Percentiles rank a stretch among this genome's conserved stretches.
Evolutionary conservation across 345 rosid genomes (phyloP).

Genomic region (Arabis alpina): DNA sequence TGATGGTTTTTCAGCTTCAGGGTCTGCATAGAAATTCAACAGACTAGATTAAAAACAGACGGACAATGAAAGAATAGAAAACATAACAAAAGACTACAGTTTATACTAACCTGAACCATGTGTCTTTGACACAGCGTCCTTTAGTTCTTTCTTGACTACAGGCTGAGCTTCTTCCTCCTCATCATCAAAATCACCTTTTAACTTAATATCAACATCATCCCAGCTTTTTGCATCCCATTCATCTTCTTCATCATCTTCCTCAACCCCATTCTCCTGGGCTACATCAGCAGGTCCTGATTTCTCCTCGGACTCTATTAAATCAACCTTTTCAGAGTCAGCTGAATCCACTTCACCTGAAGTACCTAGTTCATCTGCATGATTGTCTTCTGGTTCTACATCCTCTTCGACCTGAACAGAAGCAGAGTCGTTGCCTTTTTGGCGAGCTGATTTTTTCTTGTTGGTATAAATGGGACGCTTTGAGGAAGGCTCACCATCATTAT

Average conservation of each 20-base stretch:
- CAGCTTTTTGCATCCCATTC: conserved; percentile 98
- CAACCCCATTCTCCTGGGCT: conserved; percentile 58
- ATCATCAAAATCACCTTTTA: conserved; percentile 88
- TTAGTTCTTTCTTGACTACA: conserved; percentile 58
- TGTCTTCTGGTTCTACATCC: conserved; percentile 50
- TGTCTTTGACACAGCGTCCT: conserved; percentile 45
- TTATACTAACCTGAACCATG: conserved; percentile 49
- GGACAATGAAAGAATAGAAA: conserved; percentile 4
- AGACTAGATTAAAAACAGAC: conserved; percentile 5
- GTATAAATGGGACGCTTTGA: conserved; percentile 80
- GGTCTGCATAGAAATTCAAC: conserved; percentile 27
- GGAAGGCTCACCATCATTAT: conserved; percentile 54
- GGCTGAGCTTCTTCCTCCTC: conserved; percentile 74
- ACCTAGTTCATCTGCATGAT: conserved; percentile 47
- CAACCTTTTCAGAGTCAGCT: conserved; percentile 53
- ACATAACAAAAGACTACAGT: conserved; percentile 5
- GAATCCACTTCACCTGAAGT: conserved; percentile 48
- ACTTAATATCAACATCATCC: conserved; percentile 81
- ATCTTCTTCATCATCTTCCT: conserved; percentile 80
- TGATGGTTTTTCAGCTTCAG: conserved; percentile 36
- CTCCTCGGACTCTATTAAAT: conserved; percentile 56
- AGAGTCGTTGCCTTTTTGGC: conserved; percentile 63
- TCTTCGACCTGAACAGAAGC: conserved; percentile 55
- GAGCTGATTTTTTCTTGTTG: conserved; percentile 74
- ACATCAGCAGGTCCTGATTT: conserved; percentile 52